A percentile compares a stretch with the other conserved stretches of the same genome.
Conservation (phyloP, 352 stramenopile species). For the Pythium guiyangense region DNA sequence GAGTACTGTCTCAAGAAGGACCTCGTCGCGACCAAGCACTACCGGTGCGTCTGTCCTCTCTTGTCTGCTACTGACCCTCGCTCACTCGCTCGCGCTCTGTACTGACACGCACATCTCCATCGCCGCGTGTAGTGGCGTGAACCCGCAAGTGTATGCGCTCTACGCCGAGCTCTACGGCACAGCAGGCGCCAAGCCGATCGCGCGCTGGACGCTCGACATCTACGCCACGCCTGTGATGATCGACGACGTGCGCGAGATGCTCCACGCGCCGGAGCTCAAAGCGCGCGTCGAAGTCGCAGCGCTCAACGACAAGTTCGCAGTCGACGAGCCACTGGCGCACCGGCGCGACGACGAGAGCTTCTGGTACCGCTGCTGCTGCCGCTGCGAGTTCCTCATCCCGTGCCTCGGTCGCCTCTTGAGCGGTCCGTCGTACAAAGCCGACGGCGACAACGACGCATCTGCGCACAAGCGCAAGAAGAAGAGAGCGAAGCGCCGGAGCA, state of each 20-base stretch:
- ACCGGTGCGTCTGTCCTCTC: slow-evolving; percentile 29
- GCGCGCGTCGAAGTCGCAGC: slow-evolving; percentile 58
- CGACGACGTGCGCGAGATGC: slow-evolving; percentile 71
- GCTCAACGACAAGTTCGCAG: slow-evolving; percentile 55
- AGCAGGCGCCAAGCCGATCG: slow-evolving; percentile 58
- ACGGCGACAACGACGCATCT: slow-evolving; percentile 8
- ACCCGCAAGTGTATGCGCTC: slow-evolving; percentile 71
- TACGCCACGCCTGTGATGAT: slow-evolving; percentile 76
- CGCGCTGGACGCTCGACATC: slow-evolving; percentile 71
- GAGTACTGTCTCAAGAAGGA: slow-evolving; percentile 61
- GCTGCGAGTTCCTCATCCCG: slow-evolving; percentile 70
- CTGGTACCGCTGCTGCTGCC: slow-evolving; percentile 63
- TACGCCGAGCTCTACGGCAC: slow-evolving; percentile 77
- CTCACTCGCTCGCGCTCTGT: no score
- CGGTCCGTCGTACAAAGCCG: slow-evolving; percentile 62
- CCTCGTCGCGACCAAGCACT: slow-evolving; percentile 61
- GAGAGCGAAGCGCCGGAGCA: slow-evolving; percentile 12
- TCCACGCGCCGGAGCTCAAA: slow-evolving; percentile 54
- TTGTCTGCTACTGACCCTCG: no score
- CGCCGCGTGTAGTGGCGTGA: slow-evolving; percentile 63
- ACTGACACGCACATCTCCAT: no score
- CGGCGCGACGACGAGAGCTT: slow-evolving; percentile 37
- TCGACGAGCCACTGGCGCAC: slow-evolving; percentile 14
- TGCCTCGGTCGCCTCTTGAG: slow-evolving; percentile 61
- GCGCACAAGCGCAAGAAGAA: slow-evolving; percentile 17